Conservation (phyloP, 768 basidiomycete genomes). For the Kockovaella imperatae region DNA sequence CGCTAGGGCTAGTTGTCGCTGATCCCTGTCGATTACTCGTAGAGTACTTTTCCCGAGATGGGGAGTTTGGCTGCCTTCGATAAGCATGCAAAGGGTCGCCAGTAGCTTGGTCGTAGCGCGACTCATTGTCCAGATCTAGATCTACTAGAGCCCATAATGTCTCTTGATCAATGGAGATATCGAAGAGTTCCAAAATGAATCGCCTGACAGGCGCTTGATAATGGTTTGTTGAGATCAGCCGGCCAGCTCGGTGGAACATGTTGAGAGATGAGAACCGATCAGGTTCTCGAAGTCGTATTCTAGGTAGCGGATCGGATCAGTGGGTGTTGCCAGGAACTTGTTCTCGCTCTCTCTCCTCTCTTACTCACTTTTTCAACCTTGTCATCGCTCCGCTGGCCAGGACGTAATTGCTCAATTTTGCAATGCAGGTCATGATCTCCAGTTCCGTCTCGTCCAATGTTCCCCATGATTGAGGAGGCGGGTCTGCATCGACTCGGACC, state of each 20-base stretch:
- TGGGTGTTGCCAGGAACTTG: not conserved
- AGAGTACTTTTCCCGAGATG: conserved; percentile 2
- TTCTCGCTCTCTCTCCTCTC: too few relatives aligned
- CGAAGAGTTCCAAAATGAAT: conserved; percentile 89
- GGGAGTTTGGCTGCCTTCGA: too few relatives aligned
- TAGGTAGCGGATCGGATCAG: conserved; percentile 2
- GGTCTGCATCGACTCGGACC: conserved; percentile 9
- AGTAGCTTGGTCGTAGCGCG: too few relatives aligned
- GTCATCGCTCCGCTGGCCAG: conserved; percentile 91
- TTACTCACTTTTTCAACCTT: conserved; percentile 66
- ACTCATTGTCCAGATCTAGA: too few relatives aligned
- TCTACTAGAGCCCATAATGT: too few relatives aligned
- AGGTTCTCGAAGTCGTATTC: conserved; percentile 51
- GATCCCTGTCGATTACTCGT: not conserved
- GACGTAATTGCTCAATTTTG: conserved; percentile 90
- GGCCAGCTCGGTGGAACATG: conserved; percentile 75
- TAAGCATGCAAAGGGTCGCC: too few relatives aligned
- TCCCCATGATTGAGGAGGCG: conserved; percentile 8
- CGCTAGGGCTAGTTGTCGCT: not conserved
- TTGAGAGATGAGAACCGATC: conserved; percentile 66
- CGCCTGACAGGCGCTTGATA: conserved; percentile 86
- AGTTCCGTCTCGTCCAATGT: conserved; percentile 57
- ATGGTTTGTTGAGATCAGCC: conserved; percentile 77
- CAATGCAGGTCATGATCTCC: conserved; percentile 79
- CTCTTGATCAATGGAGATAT: conserved; percentile 54